phyloP scores from a whole-genome alignment of 2,329 filamentous ascomycete genomes.

The Arthrinium puccinioides region DNA sequence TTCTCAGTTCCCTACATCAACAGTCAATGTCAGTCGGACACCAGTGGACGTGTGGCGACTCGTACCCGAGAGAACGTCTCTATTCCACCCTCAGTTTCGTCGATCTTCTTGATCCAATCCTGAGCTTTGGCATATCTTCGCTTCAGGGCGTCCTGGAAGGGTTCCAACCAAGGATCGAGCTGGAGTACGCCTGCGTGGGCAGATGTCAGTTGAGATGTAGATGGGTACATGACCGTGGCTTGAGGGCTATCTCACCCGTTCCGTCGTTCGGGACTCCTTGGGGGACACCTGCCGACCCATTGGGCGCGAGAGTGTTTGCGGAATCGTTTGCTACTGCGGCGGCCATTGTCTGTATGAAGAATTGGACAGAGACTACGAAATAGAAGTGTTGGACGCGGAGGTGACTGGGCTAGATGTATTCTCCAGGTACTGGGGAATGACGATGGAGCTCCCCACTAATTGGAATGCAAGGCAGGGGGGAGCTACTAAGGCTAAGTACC shows the following conservation, averaged over 20 bases:
- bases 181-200: slow-evolving; percentile 65
- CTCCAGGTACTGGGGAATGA: too few relatives aligned
- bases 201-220: background rate
- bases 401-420: too few relatives aligned
- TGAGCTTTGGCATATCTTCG: slow-evolving; percentile 73
- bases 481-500: too few relatives aligned
- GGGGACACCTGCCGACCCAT: slow-evolving; percentile 30
- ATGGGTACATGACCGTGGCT: background rate
- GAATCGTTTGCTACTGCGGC: slow-evolving; percentile 22
- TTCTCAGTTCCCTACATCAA: slow-evolving; percentile 66
- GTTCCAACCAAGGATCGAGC: slow-evolving; percentile 83
- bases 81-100: slow-evolving; percentile 78
- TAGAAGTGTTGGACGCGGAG: too few relatives aligned
- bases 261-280: slow-evolving; percentile 59
- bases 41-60: slow-evolving; percentile 4
- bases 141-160: slow-evolving; percentile 72
- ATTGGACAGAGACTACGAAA: too few relatives aligned
- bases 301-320: slow-evolving; percentile 34
- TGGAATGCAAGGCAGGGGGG: background rate
- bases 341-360: background rate
- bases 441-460: slow-evolving; percentile 2
- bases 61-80: slow-evolving; percentile 82
- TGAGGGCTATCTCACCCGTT: slow-evolving; percentile 55
- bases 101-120: slow-evolving; percentile 78
- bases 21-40: background rate